A percentile compares a stretch with the other conserved stretches of the same genome.
These are phyloP conservation scores for Termitomyces sp. DNA, from an alignment of 768 basidiomycete species.

Conservation along the genomic window DNA sequence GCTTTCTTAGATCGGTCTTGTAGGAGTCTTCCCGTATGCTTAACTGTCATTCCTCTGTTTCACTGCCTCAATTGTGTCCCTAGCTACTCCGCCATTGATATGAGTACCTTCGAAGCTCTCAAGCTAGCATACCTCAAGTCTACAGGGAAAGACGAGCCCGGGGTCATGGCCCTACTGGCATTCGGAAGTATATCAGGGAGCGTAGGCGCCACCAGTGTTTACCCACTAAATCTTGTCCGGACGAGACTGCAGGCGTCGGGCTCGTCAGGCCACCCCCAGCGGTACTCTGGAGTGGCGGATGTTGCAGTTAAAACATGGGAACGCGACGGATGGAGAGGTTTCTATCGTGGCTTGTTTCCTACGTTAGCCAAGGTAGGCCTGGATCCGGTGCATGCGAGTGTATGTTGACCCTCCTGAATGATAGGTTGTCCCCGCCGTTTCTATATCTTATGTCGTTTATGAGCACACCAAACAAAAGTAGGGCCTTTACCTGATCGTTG, in stretches of 20 bases:
- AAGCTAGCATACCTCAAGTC: constrained; percentile 88
- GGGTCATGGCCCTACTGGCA: constrained; percentile 77
- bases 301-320: constrained; percentile 76
- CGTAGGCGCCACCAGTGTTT: constrained; percentile 91
- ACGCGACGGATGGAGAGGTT: constrained; percentile 88
- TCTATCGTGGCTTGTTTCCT: constrained; percentile 90
- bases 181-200: constrained; percentile 94
- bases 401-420: constrained; percentile 2
- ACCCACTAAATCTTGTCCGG: constrained; percentile 87
- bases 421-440: constrained; percentile 92
- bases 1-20: constrained; percentile 70
- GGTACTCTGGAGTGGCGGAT: constrained; percentile 84
- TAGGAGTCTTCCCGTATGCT: constrained; percentile 92
- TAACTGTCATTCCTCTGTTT: neutral
- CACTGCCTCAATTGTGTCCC: neutral
- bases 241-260: constrained; percentile 96
- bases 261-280: constrained; percentile 89
- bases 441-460: constrained; percentile 95
- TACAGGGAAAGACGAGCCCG: constrained; percentile 85
- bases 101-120: constrained; percentile 95
- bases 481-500: constrained; percentile 16
- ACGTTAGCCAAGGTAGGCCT: constrained; percentile 79
- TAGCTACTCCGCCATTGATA: constrained; percentile 92
- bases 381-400: neutral
- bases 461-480: constrained; percentile 80